Base-by-base conservation (phyloP, 805 yeast species). In the Ogataea paradorogensis region DNA sequence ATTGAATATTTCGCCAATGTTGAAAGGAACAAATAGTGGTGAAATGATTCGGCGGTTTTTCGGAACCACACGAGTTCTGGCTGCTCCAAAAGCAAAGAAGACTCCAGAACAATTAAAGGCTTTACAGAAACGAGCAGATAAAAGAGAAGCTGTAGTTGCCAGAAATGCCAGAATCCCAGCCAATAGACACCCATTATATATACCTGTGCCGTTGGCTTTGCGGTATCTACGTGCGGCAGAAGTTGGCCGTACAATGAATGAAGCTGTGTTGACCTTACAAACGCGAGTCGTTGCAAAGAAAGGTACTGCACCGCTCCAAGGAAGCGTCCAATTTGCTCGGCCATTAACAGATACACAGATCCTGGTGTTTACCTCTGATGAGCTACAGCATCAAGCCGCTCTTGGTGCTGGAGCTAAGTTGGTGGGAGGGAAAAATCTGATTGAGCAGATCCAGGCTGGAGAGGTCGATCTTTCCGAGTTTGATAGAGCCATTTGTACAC, bases 181-280 rank as follows among this genome's bases (percentile, higher is more conserved):
- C 43, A 65, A 50, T 58, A 63, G 48, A 10, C 71, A 71, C 36
- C 90, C 90, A 1, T 67, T 84, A 39, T 82, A 78, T 56, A 78
- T 85, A 84, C 80, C 77, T 35, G 70, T 88, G 7, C 76, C 84
- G 5, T 62, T 67, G 22, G 96, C 97, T 1, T 62, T 88, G 61
- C 73, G 84, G 52, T 89, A 80, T 56, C 59, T 91, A 41, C 73
- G 96, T 47, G 96, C 98, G 0, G 78, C 89, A 5, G 96, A 89
- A 62, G 95, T 89, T 5, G 98, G 99, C 5, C 78, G 84, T 56
- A 78, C 91, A 2, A 67, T 73, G 4, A 65, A 73, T n/a, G 79
- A 80, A 51, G 80, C 91, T 15, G 82, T 90, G 16, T 69, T 91
- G 28, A 69, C 84, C 13, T 62, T 85, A 39, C 76, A 82, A 38